These are phyloP conservation scores for Phytophthora citrophthora DNA, from an alignment of 352 stramenopile species.

Conservation along the genomic window DNA sequence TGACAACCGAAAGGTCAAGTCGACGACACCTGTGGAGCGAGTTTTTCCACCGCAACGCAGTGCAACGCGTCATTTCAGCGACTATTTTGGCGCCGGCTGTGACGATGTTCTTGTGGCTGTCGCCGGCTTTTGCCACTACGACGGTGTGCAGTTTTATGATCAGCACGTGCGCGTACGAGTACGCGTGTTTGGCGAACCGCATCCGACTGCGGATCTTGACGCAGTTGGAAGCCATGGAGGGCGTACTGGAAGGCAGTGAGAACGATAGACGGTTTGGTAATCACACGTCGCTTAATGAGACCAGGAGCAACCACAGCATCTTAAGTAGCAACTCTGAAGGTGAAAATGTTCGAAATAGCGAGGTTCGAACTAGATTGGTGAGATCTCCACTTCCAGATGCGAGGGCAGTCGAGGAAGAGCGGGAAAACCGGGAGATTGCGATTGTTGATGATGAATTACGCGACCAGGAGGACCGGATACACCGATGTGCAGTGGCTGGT, in stretches of 20 bases:
- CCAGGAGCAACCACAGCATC: conserved; percentile 25
- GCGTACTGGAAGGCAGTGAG: not conserved
- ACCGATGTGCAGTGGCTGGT: conserved; percentile 28
- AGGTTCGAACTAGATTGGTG: conserved; percentile 1
- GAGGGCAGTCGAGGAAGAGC: conserved; percentile 21
- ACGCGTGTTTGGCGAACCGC: conserved; percentile 69
- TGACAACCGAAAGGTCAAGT: not conserved
- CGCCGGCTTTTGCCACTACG: conserved; percentile 62
- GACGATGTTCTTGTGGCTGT: conserved; percentile 72
- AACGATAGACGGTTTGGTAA: conserved; percentile 6
- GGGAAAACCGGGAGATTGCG: conserved; percentile 32
- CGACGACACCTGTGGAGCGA: conserved; percentile 11
- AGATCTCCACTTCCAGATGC: conserved; percentile 11
- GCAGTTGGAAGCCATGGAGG: conserved; percentile 33
- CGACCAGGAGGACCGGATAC: conserved; percentile 29
- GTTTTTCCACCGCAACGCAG: conserved; percentile 53
- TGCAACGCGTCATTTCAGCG: conserved; percentile 69
- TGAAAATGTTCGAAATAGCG: not conserved
- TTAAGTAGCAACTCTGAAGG: conserved; percentile 21
- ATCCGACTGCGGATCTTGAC: conserved; percentile 62
- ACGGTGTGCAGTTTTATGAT: conserved; percentile 69
- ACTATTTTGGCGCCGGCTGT: conserved; percentile 59
- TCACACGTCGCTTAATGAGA: conserved; percentile 27
- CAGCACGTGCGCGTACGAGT: conserved; percentile 71
- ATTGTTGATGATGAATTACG: conserved; percentile 35